Conservation (phyloP, 2,329 filamentous ascomycete genomes). For the Daldinia sp. region DNA sequence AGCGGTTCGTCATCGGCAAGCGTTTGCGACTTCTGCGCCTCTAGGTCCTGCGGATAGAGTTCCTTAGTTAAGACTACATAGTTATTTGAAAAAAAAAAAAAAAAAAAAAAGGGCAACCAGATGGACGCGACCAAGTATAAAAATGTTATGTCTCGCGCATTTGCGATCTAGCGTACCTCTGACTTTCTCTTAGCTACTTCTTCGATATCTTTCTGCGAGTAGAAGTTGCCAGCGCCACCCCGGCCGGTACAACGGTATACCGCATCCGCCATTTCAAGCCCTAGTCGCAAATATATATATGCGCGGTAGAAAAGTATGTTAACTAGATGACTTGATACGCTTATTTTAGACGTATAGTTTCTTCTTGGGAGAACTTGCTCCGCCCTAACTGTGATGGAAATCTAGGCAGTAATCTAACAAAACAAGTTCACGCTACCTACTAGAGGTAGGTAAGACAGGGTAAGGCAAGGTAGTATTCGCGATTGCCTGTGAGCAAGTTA, state of each 20-base stretch:
- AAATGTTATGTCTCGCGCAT: too few relatives aligned
- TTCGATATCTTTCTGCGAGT: constrained; percentile 64
- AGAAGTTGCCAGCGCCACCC: constrained; percentile 74
- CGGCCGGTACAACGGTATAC: constrained; percentile 67
- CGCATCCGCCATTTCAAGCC: constrained; percentile 50
- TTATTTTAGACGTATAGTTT: background rate
- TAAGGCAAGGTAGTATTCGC: background rate
- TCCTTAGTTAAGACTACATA: constrained; percentile 6
- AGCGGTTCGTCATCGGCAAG: constrained; percentile 43
- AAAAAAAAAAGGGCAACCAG: too few relatives aligned
- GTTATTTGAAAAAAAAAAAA: too few relatives aligned
- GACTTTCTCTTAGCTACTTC: constrained; percentile 52
- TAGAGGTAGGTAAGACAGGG: too few relatives aligned
- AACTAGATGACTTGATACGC: too few relatives aligned
- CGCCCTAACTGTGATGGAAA: background rate
- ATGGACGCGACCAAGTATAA: background rate
- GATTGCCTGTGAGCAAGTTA: constrained; percentile 5
- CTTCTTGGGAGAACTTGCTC: background rate
- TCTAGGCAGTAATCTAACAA: too few relatives aligned
- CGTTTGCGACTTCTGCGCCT: constrained; percentile 53
- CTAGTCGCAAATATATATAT: background rate
- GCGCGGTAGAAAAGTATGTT: background rate
- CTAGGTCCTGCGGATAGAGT: constrained; percentile 52
- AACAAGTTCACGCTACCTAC: background rate
- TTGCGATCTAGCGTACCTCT: constrained; percentile 39